phyloP scores from a whole-genome alignment of 768 basidiomycete species.

The Peribolospora kevripleyi region DNA sequence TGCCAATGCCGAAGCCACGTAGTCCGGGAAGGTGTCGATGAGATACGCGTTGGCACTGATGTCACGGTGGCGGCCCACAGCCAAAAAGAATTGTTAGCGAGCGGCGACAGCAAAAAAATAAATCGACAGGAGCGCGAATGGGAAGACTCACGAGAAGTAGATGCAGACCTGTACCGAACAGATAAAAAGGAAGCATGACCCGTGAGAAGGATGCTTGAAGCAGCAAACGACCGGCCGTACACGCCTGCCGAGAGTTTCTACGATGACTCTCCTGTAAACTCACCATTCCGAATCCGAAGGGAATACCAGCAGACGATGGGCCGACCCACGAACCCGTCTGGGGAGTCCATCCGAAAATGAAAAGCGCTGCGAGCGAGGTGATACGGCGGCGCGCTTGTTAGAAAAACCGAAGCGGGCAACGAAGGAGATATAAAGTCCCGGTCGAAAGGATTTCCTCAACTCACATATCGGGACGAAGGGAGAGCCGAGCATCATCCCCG shows the following conservation, averaged over 20 bases:
- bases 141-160: no score
- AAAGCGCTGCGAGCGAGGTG: background rate
- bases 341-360: conserved; percentile 2
- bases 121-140: no score
- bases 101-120: no score
- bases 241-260: no score
- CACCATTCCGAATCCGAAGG: conserved; percentile 1
- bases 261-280: background rate
- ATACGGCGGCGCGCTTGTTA: background rate
- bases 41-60: conserved; percentile 1
- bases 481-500: background rate
- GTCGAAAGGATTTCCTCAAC: background rate
- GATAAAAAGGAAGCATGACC: no score
- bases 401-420: background rate
- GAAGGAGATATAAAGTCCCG: background rate
- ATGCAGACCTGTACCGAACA: no score
- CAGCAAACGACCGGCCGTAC: no score
- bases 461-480: conserved; percentile 1
- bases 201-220: no score
- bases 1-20: background rate
- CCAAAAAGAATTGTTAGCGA: no score
- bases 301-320: conserved; percentile 1
- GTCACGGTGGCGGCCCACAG: background rate
- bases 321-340: conserved; percentile 11
- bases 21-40: conserved; percentile 1